Evolutionary conservation across 371 early-diverging fungal species (phyloP).

Genomic region (Apophysomyces variabilis): DNA sequence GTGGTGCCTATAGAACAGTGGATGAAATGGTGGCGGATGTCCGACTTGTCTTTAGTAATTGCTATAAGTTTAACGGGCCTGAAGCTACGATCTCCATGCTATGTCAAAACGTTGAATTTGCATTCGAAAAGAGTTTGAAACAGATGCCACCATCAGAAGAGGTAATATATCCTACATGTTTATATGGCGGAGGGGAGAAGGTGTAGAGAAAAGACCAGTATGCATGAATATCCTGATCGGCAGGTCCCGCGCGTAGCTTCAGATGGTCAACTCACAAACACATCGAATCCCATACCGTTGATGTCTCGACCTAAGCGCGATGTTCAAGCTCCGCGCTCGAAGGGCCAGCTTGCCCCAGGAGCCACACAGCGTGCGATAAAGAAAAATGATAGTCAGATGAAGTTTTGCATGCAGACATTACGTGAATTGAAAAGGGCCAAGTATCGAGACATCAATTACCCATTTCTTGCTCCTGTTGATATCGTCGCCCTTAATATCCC

Average conservation of each 20-base stretch:
- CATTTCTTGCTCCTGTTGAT: conserved; percentile 95
- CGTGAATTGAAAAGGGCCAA: conserved; percentile 81
- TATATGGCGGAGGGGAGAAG: neutral
- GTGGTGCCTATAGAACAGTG: conserved; percentile 64
- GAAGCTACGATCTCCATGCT: conserved; percentile 77
- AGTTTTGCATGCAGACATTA: conserved; percentile 70
- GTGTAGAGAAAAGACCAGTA: too few relatives aligned
- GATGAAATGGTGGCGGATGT: conserved; percentile 80
- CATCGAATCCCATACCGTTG: neutral
- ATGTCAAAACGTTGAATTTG: conserved; percentile 75
- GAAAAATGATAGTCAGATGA: conserved; percentile 70
- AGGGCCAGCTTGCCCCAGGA: conserved; percentile 52
- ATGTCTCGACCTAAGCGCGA: conserved; percentile 68
- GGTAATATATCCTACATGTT: conserved; percentile 20
- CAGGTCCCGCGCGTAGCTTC: neutral
- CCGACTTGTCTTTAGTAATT: conserved; percentile 85
- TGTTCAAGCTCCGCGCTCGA: conserved; percentile 69
- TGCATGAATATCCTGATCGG: neutral
- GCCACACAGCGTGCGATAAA: conserved; percentile 51
- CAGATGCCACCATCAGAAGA: conserved; percentile 66
- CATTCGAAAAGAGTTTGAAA: conserved; percentile 72
- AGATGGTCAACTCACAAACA: neutral
- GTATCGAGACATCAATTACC: conserved; percentile 72
- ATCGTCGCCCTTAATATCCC: conserved; percentile 91
- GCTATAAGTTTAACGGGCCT: conserved; percentile 89